Conservation (phyloP, 768 basidiomycete genomes). For the Chlorophyllum brunneum region DNA sequence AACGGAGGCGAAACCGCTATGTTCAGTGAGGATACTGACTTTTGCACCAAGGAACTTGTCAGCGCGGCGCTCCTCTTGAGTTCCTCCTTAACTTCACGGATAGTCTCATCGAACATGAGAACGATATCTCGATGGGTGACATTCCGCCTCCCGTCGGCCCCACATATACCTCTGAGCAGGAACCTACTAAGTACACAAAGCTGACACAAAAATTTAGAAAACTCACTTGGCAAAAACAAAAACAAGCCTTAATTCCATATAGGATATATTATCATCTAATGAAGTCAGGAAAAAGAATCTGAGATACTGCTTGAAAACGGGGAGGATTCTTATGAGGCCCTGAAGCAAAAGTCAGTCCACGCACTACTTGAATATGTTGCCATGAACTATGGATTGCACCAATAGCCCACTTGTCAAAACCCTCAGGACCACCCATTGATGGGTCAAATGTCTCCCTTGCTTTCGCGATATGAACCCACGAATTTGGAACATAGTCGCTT, state of each 20-base stretch:
- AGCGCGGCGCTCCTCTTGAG: slow-evolving; percentile 48
- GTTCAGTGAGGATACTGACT: slow-evolving; percentile 28
- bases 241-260: slow-evolving; percentile 66
- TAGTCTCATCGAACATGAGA: slow-evolving; percentile 43
- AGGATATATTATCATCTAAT: slow-evolving; percentile 68
- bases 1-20: not conserved
- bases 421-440: slow-evolving; percentile 54
- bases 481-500: slow-evolving; percentile 34
- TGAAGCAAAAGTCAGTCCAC: too few relatives aligned
- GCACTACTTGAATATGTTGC: too few relatives aligned
- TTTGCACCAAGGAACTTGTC: slow-evolving; percentile 66
- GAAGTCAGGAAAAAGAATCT: slow-evolving; percentile 58
- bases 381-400: slow-evolving; percentile 61
- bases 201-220: not conserved
- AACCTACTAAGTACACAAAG: not conserved
- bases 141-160: slow-evolving; percentile 50
- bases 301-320: slow-evolving; percentile 59
- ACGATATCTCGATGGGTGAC: slow-evolving; percentile 62
- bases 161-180: slow-evolving; percentile 46
- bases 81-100: slow-evolving; percentile 50
- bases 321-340: slow-evolving; percentile 47
- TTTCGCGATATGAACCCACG: slow-evolving; percentile 52
- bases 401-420: slow-evolving; percentile 67
- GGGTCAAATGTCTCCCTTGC: slow-evolving; percentile 52
- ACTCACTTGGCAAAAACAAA: slow-evolving; percentile 50